phyloP scores from a whole-genome alignment of 345 rosid genomes.

The Lepidium africanum region DNA sequence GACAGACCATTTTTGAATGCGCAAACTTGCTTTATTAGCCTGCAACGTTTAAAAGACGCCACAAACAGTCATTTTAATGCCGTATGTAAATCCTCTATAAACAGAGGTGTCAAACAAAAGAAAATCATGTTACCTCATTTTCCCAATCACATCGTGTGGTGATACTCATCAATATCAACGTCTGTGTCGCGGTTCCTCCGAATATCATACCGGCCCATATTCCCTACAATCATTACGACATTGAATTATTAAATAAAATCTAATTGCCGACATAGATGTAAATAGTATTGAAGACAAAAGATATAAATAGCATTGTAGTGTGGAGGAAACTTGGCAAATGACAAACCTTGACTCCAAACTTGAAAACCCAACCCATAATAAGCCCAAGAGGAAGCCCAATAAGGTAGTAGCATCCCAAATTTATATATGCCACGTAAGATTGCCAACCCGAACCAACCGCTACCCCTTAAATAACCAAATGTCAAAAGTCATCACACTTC shows the following conservation, averaged over 20 bases:
- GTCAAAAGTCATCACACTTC: neutral
- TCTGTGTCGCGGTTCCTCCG: slow-evolving; percentile 55
- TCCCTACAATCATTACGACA: slow-evolving; percentile 28
- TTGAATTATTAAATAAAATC: neutral
- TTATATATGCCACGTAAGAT: slow-evolving; percentile 49
- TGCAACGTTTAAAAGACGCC: neutral
- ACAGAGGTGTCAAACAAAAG: neutral
- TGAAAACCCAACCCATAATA: slow-evolving; percentile 47
- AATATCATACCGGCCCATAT: slow-evolving; percentile 77
- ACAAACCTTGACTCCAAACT: slow-evolving; percentile 41
- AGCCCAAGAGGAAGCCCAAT: slow-evolving; percentile 64
- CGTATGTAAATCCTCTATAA: neutral
- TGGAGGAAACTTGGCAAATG: slow-evolving; percentile 9
- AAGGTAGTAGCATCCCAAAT: slow-evolving; percentile 56
- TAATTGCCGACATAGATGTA: neutral
- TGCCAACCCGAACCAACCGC: slow-evolving; percentile 89
- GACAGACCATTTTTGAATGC: neutral
- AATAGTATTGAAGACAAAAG: too few species aligned
- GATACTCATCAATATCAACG: slow-evolving; percentile 39
- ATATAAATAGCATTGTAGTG: too few species aligned
- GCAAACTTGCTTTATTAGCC: slow-evolving; percentile 6
- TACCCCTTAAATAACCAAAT: slow-evolving; percentile 36
- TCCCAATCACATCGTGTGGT: slow-evolving; percentile 45
- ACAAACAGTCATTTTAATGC: neutral
- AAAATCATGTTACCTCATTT: slow-evolving; percentile 32